Percentiles rank a stretch among this genome's conserved stretches.
Evolutionary conservation across 805 yeast species (phyloP).

Genomic region (Nakazawaea ernobii): DNA sequence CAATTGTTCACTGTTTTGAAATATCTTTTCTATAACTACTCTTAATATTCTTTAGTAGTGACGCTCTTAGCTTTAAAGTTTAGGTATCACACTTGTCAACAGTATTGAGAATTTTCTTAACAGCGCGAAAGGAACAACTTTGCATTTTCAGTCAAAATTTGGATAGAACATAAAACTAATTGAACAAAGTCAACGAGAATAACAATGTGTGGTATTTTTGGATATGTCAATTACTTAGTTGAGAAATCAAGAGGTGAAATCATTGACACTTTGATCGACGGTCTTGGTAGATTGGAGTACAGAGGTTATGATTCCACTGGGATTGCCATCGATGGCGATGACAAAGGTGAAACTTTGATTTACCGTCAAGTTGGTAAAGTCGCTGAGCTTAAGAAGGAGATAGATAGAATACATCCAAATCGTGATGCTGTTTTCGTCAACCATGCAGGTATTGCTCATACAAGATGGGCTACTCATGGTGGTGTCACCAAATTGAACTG

Average conservation of each 20-base stretch:
- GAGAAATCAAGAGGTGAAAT: constrained; percentile 91
- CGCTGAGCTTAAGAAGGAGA: constrained; percentile 64
- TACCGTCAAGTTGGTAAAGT: constrained; percentile 92
- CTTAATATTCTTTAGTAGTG: no score
- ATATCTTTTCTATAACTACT: no score
- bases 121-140: background rate
- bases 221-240: constrained; percentile 92
- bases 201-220: constrained; percentile 80
- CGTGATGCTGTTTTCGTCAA: constrained; percentile 62
- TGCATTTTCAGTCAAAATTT: background rate
- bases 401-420: constrained; percentile 44
- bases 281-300: constrained; percentile 81
- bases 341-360: constrained; percentile 60
- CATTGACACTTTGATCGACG: constrained; percentile 82
- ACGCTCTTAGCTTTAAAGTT: no score
- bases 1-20: no score
- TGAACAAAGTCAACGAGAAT: background rate
- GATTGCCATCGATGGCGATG: constrained; percentile 89
- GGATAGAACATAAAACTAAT: no score
- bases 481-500: constrained; percentile 81
- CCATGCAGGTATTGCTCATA: constrained; percentile 97
- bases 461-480: constrained; percentile 99
- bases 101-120: background rate
- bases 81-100: background rate
- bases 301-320: constrained; percentile 99